These are phyloP conservation scores for Cajanus cajan DNA, from an alignment of 306 rosid species.

Conservation along the genomic window DNA sequence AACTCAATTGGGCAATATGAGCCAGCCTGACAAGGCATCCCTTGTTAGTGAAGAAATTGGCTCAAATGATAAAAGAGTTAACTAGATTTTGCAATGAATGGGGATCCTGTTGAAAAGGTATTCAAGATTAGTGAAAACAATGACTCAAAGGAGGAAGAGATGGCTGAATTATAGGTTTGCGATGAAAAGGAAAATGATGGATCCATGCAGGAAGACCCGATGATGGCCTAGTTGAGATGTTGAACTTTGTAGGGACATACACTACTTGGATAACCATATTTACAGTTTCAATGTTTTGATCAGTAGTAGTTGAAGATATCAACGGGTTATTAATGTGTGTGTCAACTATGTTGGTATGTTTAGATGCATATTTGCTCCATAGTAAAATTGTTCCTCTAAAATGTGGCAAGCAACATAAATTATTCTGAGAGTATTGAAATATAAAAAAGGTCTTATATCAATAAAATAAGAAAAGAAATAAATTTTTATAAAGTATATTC, in stretches of 20 bases:
- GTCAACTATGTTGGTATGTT: neutral
- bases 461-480: too few relatives aligned
- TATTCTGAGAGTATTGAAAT: too few relatives aligned
- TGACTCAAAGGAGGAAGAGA: slow-evolving; percentile 18
- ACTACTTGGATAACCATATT: neutral
- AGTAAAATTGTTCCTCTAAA: too few relatives aligned
- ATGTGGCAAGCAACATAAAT: too few relatives aligned
- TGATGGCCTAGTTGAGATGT: neutral
- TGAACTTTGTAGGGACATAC: neutral
- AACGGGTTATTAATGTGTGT: neutral
- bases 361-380: neutral
- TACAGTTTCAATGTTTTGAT: neutral
- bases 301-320: neutral
- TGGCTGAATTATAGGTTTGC: neutral
- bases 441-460: too few relatives aligned
- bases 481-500: too few relatives aligned
- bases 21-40: neutral
- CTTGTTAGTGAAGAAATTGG: neutral
- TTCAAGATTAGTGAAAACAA: neutral
- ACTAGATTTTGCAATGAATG: neutral
- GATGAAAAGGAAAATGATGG: neutral
- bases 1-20: neutral
- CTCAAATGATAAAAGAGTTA: slow-evolving; percentile 17
- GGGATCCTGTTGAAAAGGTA: neutral
- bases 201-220: neutral